phyloP scores from a whole-genome alignment of 495 filamentous ascomycete species.

The Neurospora sp. region DNA sequence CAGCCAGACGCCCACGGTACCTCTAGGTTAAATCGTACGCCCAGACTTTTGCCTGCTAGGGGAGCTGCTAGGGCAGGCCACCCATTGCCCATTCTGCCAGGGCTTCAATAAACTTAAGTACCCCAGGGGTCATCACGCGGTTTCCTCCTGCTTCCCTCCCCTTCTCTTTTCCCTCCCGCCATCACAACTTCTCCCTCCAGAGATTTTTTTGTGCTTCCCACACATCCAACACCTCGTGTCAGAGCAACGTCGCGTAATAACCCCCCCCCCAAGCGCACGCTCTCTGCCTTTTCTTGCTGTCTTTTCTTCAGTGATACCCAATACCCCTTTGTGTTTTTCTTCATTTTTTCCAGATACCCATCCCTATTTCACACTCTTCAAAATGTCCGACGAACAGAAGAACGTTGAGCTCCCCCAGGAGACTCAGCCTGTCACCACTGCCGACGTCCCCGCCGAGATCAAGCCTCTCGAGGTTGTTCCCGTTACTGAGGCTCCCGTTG shows the following conservation, averaged over 20 bases:
- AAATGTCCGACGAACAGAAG: conserved; percentile 42
- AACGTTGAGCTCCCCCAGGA: conserved; percentile 34
- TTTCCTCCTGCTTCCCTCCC: conserved; percentile 3
- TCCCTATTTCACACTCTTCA: conserved; percentile 14
- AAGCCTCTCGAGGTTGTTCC: conserved; percentile 35
- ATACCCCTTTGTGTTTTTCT: conserved; percentile 34
- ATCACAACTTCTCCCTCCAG: conserved; percentile 24
- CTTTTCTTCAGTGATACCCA: conserved; percentile 40
- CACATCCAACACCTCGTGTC: conserved; percentile 13
- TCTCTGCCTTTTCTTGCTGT: conserved; percentile 26
- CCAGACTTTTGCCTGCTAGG: not conserved
- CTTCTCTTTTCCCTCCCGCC: conserved; percentile 11
- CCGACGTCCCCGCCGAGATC: conserved; percentile 33
- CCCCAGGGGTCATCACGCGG: conserved; percentile 12
- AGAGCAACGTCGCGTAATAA: conserved; percentile 19
- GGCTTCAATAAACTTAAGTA: conserved; percentile 12
- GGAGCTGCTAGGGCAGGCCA: not conserved
- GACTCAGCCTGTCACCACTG: conserved; percentile 24
- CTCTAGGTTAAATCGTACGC: not conserved
- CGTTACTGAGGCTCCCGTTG: conserved; percentile 17
- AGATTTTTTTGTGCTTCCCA: conserved; percentile 18
- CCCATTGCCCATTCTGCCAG: not conserved
- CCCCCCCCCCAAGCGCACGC: conserved; percentile 13
- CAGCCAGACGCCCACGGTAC: conserved; percentile 7
- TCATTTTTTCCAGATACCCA: conserved; percentile 34